Base-by-base conservation (phyloP, 345 rosid genomes). In the Litchi chinensis region DNA sequence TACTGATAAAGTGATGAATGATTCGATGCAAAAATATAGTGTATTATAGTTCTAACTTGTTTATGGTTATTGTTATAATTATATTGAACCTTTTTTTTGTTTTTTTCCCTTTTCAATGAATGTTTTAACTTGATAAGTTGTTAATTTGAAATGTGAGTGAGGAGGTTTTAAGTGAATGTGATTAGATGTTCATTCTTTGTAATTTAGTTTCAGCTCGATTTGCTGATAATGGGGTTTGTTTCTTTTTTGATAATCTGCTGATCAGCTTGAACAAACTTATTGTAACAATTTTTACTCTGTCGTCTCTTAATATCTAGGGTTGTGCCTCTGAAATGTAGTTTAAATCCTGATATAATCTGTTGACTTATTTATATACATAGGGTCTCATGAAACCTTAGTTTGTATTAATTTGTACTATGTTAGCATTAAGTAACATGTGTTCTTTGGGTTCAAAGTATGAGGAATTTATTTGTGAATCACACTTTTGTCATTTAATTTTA, bases 401-500 rank as follows among this genome's bases (percentile, higher is more conserved):
- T 32, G 32, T n/a, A 3, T 39, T 5, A 13, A 1, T 4, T 44
- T 56, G 39, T 39, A 12, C 16, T 3, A 16, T n/a, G 28, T 73
- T 62, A 54, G 65, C 65, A 60, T 60, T 16, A 60, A n/a, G 50
- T 41, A 5, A 66, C n/a, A 28, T 13, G 10, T 62, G 6, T 21
- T 43, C 32, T 41, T 8, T 48, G 77, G n/a, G 54, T 43, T 5
- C 7, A 22, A 62, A 28, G 18, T 43, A 43, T 5, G 5, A 43
- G 70, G 46, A 46, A 75, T 10, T 6, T 32, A 59, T 75, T 74
- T 44, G 2, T 2, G 26, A 48, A 9, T 50, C 39, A 64, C 57
- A 65, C 52, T 65, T 48, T 28, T 8, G n/a, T 75, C 54, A 28
- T 64, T 60, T 75, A 48, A 10, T 10, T 65, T 64, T 75, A 11